phyloP scores from a whole-genome alignment of 352 stramenopile genomes.

The Peronospora farinosa region DNA sequence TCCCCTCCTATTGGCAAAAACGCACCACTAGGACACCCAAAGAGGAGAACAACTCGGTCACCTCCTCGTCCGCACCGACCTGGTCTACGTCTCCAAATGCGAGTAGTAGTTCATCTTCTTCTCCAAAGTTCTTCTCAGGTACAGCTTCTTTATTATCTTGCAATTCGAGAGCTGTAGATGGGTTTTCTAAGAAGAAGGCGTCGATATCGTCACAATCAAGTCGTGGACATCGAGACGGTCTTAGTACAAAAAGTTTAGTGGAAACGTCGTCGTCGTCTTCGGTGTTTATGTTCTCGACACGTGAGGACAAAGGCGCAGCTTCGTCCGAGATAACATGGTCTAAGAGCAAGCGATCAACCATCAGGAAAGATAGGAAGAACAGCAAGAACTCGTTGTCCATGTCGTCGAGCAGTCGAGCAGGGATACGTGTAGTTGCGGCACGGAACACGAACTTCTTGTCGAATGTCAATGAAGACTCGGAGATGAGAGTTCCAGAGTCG shows the following conservation, averaged over 20 bases:
- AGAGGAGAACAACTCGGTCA: conserved; percentile 4
- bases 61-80: neutral
- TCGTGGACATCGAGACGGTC: conserved; percentile 12
- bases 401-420: conserved; percentile 5
- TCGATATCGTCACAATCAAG: conserved; percentile 5
- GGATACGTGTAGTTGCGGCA: conserved; percentile 7
- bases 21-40: conserved; percentile 24
- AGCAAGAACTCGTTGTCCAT: conserved; percentile 20
- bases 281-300: conserved; percentile 22
- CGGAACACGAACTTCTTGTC: conserved; percentile 15
- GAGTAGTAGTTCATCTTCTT: conserved; percentile 2
- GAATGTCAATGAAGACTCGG: conserved; percentile 23
- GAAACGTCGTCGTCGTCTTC: conserved; percentile 10
- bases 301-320: conserved; percentile 22
- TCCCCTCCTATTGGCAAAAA: conserved; percentile 43
- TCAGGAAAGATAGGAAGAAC: conserved; percentile 38
- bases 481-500: conserved; percentile 21
- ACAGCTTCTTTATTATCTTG: conserved; percentile 2
- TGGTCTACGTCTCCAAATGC: conserved; percentile 19
- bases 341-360: conserved; percentile 29
- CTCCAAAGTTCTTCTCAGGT: conserved; percentile 12
- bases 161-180: conserved; percentile 10
- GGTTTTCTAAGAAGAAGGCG: conserved; percentile 27
- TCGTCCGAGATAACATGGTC: conserved; percentile 28
- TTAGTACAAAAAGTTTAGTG: conserved; percentile 16